These are phyloP conservation scores for Rhexocercosporidium sp. DNA, from an alignment of 2,329 filamentous ascomycete species.

Conservation along the genomic window DNA sequence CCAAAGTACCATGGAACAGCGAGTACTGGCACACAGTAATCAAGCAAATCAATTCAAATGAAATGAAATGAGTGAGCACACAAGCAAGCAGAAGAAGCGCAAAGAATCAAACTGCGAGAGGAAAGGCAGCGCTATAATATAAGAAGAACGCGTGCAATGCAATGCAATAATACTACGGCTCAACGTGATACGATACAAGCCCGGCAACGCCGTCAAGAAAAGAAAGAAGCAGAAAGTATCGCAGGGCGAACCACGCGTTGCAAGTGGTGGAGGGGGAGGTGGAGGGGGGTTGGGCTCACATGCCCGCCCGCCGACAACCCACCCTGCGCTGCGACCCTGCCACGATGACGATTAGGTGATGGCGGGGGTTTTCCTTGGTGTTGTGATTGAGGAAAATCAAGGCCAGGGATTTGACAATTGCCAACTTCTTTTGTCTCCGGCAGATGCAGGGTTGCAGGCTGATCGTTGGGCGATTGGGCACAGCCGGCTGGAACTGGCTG, in stretches of 20 bases:
- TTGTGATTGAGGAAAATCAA: constrained; percentile 1
- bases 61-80: neutral
- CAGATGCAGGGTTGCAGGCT: neutral
- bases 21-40: neutral
- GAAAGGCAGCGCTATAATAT: neutral
- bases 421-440: neutral
- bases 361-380: constrained; percentile 9
- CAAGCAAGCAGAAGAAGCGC: neutral
- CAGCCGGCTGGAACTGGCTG: neutral
- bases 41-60: neutral
- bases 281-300: neutral
- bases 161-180: neutral
- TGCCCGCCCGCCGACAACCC: no score
- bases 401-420: constrained; percentile 8
- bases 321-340: no score
- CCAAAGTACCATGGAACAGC: neutral
- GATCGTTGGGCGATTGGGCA: constrained; percentile 6
- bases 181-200: neutral
- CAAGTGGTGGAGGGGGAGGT: neutral
- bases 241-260: neutral
- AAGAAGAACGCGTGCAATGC: neutral
- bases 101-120: neutral
- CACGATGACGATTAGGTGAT: constrained; percentile 7
- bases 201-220: neutral
- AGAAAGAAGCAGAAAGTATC: neutral